phyloP scores from a whole-genome alignment of 2,329 filamentous ascomycete genomes.

The Hirsutella rhossiliensis region DNA sequence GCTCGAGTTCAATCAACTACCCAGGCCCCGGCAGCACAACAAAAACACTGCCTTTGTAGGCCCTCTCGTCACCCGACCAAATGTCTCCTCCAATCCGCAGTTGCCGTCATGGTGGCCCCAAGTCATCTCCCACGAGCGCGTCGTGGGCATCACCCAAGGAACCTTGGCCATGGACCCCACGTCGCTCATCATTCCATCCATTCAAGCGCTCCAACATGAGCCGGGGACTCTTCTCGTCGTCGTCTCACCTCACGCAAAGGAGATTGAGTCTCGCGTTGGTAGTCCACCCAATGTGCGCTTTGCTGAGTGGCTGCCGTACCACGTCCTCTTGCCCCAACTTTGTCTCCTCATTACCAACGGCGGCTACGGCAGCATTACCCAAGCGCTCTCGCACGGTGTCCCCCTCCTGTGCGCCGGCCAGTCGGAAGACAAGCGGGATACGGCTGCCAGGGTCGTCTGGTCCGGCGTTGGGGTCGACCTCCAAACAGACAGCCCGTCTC shows the following conservation, averaged over 20 bases:
- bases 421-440: conserved; percentile 24
- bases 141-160: conserved; percentile 25
- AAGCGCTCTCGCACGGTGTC: conserved; percentile 20
- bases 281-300: conserved; percentile 15
- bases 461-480: conserved; percentile 21
- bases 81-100: conserved; percentile 1
- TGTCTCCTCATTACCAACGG: conserved; percentile 23
- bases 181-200: conserved; percentile 23
- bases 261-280: conserved; percentile 12
- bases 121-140: conserved; percentile 11
- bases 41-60: conserved; percentile 18
- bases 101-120: conserved; percentile 21
- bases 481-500: conserved; percentile 20
- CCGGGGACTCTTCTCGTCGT: conserved; percentile 18
- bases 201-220: conserved; percentile 18
- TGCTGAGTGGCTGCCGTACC: conserved; percentile 23
- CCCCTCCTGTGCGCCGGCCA: conserved; percentile 23
- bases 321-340: conserved; percentile 20
- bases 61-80: conserved; percentile 17
- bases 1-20: conserved; percentile 18
- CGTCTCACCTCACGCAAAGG: conserved; percentile 15
- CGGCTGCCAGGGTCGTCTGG: conserved; percentile 19
- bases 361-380: conserved; percentile 24
- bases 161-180: conserved; percentile 23
- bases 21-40: conserved; percentile 9